Evolutionary conservation across 352 stramenopile genomes (phyloP).

Genomic region (Aphanomyces stellatus): DNA sequence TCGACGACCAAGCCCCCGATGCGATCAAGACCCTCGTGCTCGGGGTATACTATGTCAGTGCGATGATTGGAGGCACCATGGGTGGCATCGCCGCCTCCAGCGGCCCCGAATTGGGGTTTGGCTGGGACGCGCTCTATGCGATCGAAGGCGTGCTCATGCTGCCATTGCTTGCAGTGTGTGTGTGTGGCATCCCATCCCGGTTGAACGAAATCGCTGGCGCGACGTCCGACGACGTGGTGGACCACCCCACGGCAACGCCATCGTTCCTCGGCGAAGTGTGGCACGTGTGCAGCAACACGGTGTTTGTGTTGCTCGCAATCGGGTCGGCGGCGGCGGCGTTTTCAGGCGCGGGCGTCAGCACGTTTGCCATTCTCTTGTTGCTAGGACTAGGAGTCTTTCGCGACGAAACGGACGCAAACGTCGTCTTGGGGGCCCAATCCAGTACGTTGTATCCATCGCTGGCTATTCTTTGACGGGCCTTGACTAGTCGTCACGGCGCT

Average conservation of each 20-base stretch:
- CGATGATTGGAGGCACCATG: too few species aligned
- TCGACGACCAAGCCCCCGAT: slow-evolving; percentile 78
- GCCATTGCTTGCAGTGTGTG: slow-evolving; percentile 49
- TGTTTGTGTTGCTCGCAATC: slow-evolving; percentile 74
- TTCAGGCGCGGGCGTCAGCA: slow-evolving; percentile 73
- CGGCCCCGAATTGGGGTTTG: too few species aligned
- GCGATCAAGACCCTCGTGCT: slow-evolving; percentile 79
- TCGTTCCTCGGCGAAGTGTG: slow-evolving; percentile 39
- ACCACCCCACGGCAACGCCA: slow-evolving; percentile 8
- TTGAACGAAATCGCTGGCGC: slow-evolving; percentile 27
- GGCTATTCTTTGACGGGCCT: too few species aligned
- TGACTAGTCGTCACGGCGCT: slow-evolving; percentile 72
- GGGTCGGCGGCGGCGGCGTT: slow-evolving; percentile 85
- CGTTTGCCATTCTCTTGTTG: slow-evolving; percentile 85
- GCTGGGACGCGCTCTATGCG: too few species aligned
- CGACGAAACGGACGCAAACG: slow-evolving; percentile 69
- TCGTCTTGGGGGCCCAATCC: slow-evolving; percentile 86
- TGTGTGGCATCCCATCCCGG: slow-evolving; percentile 49
- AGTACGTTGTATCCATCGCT: too few species aligned
- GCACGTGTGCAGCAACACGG: slow-evolving; percentile 46
- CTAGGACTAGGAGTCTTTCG: slow-evolving; percentile 84
- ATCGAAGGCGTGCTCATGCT: slow-evolving; percentile 80
- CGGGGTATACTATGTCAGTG: slow-evolving; percentile 87
- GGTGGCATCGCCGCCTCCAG: too few species aligned
- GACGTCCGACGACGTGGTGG: neutral